Evolutionary conservation across 345 rosid species (phyloP).

Genomic region (Clausena lansium): DNA sequence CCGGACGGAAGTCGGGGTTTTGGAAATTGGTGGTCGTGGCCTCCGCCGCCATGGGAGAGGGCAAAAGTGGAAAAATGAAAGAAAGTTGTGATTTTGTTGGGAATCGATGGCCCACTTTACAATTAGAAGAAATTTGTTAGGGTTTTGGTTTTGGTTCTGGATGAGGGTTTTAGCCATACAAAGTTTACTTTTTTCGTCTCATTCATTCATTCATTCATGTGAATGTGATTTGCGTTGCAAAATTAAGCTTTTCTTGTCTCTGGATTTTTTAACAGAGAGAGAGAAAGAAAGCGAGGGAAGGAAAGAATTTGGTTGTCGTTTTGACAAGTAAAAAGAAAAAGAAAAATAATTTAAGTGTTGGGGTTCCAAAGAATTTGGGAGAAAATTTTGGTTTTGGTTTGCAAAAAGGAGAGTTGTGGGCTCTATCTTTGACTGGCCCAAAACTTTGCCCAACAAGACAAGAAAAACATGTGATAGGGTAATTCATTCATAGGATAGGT

Average conservation of each 20-base stretch:
- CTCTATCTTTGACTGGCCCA: background rate
- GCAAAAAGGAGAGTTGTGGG: background rate
- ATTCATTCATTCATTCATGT: too few species aligned
- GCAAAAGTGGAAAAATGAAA: background rate
- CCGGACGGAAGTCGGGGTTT: slow-evolving; percentile 62
- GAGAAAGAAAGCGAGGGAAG: background rate
- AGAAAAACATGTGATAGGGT: too few species aligned
- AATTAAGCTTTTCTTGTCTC: too few species aligned
- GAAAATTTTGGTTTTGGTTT: too few species aligned
- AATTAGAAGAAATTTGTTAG: background rate
- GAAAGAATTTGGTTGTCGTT: background rate
- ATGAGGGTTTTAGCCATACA: slow-evolving; percentile 3
- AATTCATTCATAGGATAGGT: too few species aligned
- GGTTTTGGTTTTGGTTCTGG: slow-evolving; percentile 18
- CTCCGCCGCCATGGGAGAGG: slow-evolving; percentile 52
- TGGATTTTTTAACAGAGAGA: background rate
- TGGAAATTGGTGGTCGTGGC: slow-evolving; percentile 59
- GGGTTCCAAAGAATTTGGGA: background rate
- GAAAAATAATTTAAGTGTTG: too few species aligned
- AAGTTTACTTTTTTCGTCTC: background rate
- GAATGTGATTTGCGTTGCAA: background rate
- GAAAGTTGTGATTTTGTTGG: background rate
- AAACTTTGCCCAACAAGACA: background rate
- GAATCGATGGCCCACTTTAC: background rate
- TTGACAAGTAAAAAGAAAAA: background rate